Percentiles rank a stretch among this genome's conserved stretches.
Evolutionary conservation across 2,329 filamentous ascomycete genomes (phyloP).

Genomic region (Venturiaceae sp.): DNA sequence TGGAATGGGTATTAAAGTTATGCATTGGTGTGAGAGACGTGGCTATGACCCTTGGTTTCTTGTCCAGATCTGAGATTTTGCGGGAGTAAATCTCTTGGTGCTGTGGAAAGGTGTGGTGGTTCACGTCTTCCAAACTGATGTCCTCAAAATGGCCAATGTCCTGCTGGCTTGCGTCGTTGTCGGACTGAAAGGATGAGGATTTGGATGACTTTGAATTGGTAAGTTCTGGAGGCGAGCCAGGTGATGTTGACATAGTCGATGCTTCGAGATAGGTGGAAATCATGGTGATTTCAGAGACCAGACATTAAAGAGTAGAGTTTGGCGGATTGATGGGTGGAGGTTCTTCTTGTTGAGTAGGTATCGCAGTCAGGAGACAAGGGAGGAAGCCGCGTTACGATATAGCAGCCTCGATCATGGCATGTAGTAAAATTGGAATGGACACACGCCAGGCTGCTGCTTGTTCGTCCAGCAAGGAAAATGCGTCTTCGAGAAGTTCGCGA

Average conservation of each 20-base stretch:
- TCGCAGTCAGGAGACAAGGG: background rate
- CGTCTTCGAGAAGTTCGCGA: no score
- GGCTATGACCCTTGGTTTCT: background rate
- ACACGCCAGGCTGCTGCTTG: no score
- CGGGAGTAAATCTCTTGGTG: background rate
- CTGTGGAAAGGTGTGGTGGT: slow-evolving; percentile 14
- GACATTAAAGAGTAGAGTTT: background rate
- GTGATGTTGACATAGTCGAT: slow-evolving; percentile 17
- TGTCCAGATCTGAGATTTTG: background rate
- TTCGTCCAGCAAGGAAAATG: no score
- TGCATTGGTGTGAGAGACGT: background rate
- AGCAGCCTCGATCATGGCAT: no score
- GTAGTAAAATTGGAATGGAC: no score
- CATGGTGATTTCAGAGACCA: background rate
- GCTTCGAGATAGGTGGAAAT: slow-evolving; percentile 4
- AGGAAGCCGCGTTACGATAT: slow-evolving; percentile 12
- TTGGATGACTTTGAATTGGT: slow-evolving; percentile 82
- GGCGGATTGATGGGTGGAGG: no score
- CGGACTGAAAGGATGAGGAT: slow-evolving; percentile 78
- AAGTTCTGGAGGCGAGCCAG: slow-evolving; percentile 67
- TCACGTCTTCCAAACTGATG: slow-evolving; percentile 72
- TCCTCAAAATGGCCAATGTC: slow-evolving; percentile 87
- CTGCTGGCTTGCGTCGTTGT: slow-evolving; percentile 49
- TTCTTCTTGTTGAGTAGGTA: slow-evolving; percentile 10
- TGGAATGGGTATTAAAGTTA: background rate